A percentile compares a stretch with the other conserved stretches of the same genome.
Conservation (phyloP, 192 early-diverging fungal genomes). For the Gigaspora rosea region DNA sequence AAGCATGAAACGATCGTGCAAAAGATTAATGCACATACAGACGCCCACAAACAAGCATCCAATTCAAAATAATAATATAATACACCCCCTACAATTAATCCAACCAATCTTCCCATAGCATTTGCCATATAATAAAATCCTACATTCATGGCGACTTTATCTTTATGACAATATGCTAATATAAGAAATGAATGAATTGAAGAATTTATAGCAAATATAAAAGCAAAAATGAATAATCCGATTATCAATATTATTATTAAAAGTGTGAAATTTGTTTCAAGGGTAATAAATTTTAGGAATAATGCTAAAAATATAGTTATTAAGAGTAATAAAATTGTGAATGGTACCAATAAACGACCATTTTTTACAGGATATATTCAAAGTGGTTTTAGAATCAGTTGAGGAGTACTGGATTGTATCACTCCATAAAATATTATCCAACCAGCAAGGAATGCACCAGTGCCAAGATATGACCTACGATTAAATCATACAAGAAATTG, state of each 20-base stretch:
- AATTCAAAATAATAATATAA: slow-evolving; percentile 13
- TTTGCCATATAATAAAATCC: slow-evolving; percentile 37
- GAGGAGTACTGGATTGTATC: slow-evolving; percentile 46
- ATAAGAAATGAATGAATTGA: slow-evolving; percentile 33
- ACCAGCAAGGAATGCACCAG: slow-evolving; percentile 42
- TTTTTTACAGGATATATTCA: slow-evolving; percentile 18
- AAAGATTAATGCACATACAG: neutral
- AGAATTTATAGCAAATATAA: slow-evolving; percentile 33
- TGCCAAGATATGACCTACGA: slow-evolving; percentile 33
- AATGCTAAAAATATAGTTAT: slow-evolving; percentile 4
- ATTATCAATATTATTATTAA: neutral
- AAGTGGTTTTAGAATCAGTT: slow-evolving; percentile 34
- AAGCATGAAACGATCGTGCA: slow-evolving; percentile 6
- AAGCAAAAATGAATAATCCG: slow-evolving; percentile 30
- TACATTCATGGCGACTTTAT: slow-evolving; percentile 33
- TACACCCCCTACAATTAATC: slow-evolving; percentile 20
- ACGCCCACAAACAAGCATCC: slow-evolving; percentile 28
- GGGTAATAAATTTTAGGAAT: neutral
- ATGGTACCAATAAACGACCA: slow-evolving; percentile 16
- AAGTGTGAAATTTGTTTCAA: neutral
- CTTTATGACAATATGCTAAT: slow-evolving; percentile 30
- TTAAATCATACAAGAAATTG: too few relatives aligned
- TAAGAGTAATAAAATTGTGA: slow-evolving; percentile 2
- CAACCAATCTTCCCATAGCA: slow-evolving; percentile 25
- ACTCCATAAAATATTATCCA: slow-evolving; percentile 52